Base-by-base conservation (phyloP, 2,329 filamentous ascomycete species). In the Plectosphaerella sp. region DNA sequence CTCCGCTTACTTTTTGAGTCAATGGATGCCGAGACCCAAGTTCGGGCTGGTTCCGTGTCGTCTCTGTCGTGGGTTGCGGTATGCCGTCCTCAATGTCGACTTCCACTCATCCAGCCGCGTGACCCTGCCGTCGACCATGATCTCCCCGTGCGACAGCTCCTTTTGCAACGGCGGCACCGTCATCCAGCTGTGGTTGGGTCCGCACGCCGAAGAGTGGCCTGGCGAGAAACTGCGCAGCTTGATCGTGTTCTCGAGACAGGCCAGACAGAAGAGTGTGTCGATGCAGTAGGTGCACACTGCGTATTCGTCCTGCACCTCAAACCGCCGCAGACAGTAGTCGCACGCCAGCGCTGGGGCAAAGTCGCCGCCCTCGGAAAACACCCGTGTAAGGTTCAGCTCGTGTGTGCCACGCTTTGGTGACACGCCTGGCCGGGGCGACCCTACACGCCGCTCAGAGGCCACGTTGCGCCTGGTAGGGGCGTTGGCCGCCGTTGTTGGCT, bases 231-330 rank as follows among this genome's bases (percentile, higher is more conserved):
- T 69, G 0, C 61, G 59, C 2, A 57, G 55, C 54, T 62, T 62
- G 45, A 70, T 67, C 4, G 65, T 47, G 7, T 45, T 57, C 9
- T 64, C 54, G 22, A 71, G 51, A 35, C 72, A 74, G 12, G 56
- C 53, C n/a, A 60, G 47, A 50, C 72, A 73, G 50, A 68, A 72
- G 16, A 51, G 53, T 43, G 62, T 63, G 54, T 73, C 70, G 57
- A 74, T 63, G 53, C 71, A 74, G 48, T 63, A 63, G 51, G 61
- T 59, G 52, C 72, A 74, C 46, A 74, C 60, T 12, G 57, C 61
- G 36, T 71, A 69, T 20, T 64, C 62, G 1, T 67, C 66, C 3
- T 59, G 58, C 2, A 59, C 56, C 1, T 52, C 54, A 25, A 73
- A 66, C 3, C 65, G 64, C 36, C 68, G 60, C 0, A 74, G 60